Evolutionary conservation across 805 yeast genomes (phyloP), one percentile per base, ranked within the genome.

Genomic region (Debaryomyces maramus): DNA sequence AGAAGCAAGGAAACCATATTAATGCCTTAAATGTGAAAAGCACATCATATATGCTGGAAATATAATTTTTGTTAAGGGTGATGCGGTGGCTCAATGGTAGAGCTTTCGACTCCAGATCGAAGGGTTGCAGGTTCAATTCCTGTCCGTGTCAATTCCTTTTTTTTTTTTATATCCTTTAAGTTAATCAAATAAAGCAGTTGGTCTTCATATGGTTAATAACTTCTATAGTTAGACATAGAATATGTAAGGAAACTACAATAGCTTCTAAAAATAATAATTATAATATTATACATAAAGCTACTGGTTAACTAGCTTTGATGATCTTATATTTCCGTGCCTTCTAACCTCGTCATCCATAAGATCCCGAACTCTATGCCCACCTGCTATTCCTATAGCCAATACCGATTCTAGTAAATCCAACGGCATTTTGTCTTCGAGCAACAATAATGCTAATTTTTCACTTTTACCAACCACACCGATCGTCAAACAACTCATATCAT

Each of bases 91-190:
- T 60, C 65, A 60, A 58, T 62, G 70, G 70, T 63, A 65, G 70
- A 65, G 69, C 63, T 59, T 63, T 61, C 56, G 70, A 61, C 53
- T 65, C 70, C 70, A 65, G 57, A 80, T 80, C 87, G 81, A 79
- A 80, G 79, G 87, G 87, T 77, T 81, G 87, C 86, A 81, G 85
- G 87, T 81, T 81, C 87, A 77, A 81, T 79, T 81, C 87, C 85
- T 81, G 87, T 80, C 84, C 83, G 84, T 79, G 81, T 43, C 46
- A 43, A 38, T 43, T 43, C 46, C 46, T 43, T 43, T 33, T 16
- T 33, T 37, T 23, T 33, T 33, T 33, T 8, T n/a, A 3, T 20
- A 13, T 33, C n/a, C 22, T 33, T 32, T 8, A 8, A 18, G 3
- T 29, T 10, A 4, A 24, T 10, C 28, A 3, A 3, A 24, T 7